These are phyloP conservation scores for Pyrenochaeta sp. DNA, from an alignment of 2,329 filamentous ascomycete species.

Conservation along the genomic window DNA sequence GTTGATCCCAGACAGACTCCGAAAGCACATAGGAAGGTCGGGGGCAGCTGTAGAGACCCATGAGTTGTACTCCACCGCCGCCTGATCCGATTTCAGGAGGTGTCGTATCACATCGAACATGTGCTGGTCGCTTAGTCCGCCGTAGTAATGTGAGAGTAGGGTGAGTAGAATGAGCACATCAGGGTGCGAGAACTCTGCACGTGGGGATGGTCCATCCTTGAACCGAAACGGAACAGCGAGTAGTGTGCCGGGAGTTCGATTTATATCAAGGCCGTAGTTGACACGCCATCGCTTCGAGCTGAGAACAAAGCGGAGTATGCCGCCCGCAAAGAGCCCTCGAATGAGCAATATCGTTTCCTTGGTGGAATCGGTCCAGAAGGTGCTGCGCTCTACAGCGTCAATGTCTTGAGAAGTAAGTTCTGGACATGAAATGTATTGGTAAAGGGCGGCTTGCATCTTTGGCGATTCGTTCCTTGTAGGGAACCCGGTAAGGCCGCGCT, in stretches of 20 bases:
- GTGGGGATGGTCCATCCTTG: conserved; percentile 69
- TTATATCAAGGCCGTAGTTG: conserved; percentile 66
- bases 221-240: conserved; percentile 69
- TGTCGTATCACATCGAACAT: conserved; percentile 58
- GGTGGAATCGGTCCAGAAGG: conserved; percentile 50
- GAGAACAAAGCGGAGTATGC: conserved; percentile 64
- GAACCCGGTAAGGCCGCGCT: conserved; percentile 55
- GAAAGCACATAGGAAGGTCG: conserved; percentile 50
- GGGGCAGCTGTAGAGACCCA: conserved; percentile 55
- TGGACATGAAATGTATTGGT: conserved; percentile 56
- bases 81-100: conserved; percentile 62
- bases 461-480: conserved; percentile 52
- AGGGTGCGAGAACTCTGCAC: conserved; percentile 73
- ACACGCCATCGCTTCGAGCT: conserved; percentile 70
- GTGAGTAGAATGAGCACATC: conserved; percentile 73
- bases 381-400: conserved; percentile 13
- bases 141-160: conserved; percentile 72
- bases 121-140: conserved; percentile 62
- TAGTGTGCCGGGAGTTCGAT: conserved; percentile 61
- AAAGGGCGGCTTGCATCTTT: conserved; percentile 43
- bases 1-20: conserved; percentile 34
- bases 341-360: conserved; percentile 57
- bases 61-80: conserved; percentile 59
- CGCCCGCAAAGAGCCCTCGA: conserved; percentile 64
- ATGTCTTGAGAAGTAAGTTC: conserved; percentile 45